These are phyloP conservation scores for Miscanthus lutarioriparius DNA, from an alignment of 176 grass and related monocot species.

Conservation along the genomic window DNA sequence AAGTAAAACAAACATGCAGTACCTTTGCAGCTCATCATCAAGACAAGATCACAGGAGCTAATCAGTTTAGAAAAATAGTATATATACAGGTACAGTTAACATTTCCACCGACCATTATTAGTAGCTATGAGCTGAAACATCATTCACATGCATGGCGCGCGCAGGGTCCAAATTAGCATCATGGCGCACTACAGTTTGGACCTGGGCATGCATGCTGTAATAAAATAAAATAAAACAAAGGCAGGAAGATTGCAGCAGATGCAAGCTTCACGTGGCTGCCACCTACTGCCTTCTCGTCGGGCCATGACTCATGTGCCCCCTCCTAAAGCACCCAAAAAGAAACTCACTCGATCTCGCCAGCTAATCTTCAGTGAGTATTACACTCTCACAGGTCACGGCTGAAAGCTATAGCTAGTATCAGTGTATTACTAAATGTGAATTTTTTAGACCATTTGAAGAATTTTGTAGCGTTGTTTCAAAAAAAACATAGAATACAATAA, in stretches of 20 bases:
- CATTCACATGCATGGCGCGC: conserved; percentile 32
- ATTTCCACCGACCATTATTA: conserved; percentile 33
- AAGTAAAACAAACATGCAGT: conserved; percentile 12
- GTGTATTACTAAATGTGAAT: background rate
- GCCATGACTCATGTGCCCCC: conserved; percentile 16
- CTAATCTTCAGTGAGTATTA: background rate
- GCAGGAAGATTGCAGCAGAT: conserved; percentile 45
- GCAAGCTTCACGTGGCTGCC: conserved; percentile 45
- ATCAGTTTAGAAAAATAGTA: background rate
- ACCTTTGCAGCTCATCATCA: conserved; percentile 34
- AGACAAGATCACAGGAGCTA: background rate
- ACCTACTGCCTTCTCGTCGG: conserved; percentile 22
- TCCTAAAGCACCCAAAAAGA: conserved; percentile 2
- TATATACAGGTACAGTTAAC: conserved; percentile 9
- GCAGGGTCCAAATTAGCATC: conserved; percentile 31
- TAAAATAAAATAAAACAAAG: conserved; percentile 26
- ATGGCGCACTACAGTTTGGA: conserved; percentile 30
- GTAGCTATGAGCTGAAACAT: background rate
- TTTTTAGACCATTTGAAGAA: no score
- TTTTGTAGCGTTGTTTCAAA: no score
- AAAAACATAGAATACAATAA: no score
- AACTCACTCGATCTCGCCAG: background rate
- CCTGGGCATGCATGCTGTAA: background rate
- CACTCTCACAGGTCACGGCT: background rate
- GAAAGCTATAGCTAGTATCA: background rate